phyloP scores from a whole-genome alignment of 495 filamentous ascomycete genomes.

The Physcia stellaris region DNA sequence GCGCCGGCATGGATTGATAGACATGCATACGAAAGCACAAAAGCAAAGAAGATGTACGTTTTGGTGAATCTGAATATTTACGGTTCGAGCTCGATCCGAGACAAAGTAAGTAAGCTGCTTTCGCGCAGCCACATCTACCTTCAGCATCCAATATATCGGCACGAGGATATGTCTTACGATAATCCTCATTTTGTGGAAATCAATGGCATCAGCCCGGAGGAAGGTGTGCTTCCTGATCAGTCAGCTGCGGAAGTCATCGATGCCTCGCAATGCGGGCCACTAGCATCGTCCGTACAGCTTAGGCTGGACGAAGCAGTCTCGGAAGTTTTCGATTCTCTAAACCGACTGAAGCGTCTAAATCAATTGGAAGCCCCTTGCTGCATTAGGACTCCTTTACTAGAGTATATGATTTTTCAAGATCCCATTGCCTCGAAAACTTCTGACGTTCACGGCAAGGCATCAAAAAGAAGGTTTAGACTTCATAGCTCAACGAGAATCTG shows the following conservation, averaged over 20 bases:
- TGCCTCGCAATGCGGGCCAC: conserved; percentile 2
- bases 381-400: too few relatives aligned
- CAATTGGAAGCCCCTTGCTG: not conserved
- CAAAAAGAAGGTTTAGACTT: conserved; percentile 22
- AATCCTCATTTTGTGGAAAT: conserved; percentile 22
- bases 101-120: conserved; percentile 15
- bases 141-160: conserved; percentile 18
- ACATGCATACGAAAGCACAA: too few relatives aligned
- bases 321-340: not conserved
- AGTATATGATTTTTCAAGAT: too few relatives aligned
- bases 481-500: conserved; percentile 22
- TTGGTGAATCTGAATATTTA: conserved; percentile 25
- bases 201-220: conserved; percentile 2
- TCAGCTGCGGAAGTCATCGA: conserved; percentile 2
- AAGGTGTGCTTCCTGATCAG: conserved; percentile 6
- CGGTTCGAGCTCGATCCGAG: conserved; percentile 11
- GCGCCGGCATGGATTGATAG: too few relatives aligned
- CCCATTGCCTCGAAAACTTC: too few relatives aligned
- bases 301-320: too few relatives aligned
- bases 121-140: conserved; percentile 21
- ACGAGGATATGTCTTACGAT: conserved; percentile 10
- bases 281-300: not conserved
- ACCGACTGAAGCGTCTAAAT: not conserved
- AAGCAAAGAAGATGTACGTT: too few relatives aligned
- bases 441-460: too few relatives aligned